Percentiles rank a stretch among this genome's conserved stretches.
phyloP scores from a whole-genome alignment of 306 rosid species.

The Malus sieversii region DNA sequence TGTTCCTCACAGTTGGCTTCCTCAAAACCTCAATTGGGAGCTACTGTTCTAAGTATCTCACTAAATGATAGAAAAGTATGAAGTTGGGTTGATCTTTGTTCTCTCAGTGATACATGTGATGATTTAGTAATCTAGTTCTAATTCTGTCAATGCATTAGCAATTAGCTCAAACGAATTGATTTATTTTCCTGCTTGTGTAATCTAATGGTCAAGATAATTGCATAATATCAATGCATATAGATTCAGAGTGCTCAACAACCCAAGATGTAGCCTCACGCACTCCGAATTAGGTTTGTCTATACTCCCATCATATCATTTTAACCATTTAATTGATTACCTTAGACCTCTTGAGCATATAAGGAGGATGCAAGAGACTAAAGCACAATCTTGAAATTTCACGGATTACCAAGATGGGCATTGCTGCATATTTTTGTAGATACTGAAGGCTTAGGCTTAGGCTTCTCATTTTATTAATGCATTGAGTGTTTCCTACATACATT shows the following conservation, averaged over 20 bases:
- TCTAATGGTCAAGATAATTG: slow-evolving; percentile 8
- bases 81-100: neutral
- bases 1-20: slow-evolving; percentile 23
- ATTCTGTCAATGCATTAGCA: neutral
- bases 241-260: no score
- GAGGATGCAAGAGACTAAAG: neutral
- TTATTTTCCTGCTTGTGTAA: neutral
- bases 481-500: no score
- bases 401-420: no score
- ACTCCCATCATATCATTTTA: neutral
- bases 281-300: slow-evolving; percentile 22
- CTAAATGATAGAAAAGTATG: slow-evolving; percentile 18
- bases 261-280: no score
- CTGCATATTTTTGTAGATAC: no score
- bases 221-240: neutral
- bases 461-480: no score
- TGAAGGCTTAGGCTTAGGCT: no score
- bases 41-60: slow-evolving; percentile 11
- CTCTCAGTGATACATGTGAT: neutral
- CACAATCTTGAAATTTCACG: no score
- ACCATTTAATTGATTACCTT: neutral
- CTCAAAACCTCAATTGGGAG: slow-evolving; percentile 23
- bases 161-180: neutral
- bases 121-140: neutral
- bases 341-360: neutral